These are phyloP conservation scores for Fusarium cyanostomum DNA, from an alignment of 2,329 filamentous ascomycete genomes.

Conservation along the genomic window DNA sequence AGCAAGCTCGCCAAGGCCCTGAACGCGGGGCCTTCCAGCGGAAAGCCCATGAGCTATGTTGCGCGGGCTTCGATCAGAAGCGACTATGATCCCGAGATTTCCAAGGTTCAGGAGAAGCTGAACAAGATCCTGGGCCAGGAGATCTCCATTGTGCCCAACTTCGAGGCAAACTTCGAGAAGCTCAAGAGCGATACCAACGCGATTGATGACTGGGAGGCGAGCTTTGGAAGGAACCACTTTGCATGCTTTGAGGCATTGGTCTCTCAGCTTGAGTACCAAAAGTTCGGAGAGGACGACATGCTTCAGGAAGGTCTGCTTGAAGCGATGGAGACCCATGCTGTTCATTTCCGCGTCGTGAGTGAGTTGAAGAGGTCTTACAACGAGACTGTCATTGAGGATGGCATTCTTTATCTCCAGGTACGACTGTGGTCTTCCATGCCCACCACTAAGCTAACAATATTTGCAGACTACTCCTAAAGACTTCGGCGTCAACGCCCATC, in stretches of 20 bases:
- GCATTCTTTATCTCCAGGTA: conserved; percentile 61
- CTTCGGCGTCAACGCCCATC: conserved; percentile 51
- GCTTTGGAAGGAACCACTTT: conserved; percentile 52
- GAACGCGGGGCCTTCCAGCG: conserved; percentile 53
- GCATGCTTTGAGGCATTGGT: conserved; percentile 58
- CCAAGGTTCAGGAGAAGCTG: conserved; percentile 50
- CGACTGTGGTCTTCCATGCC: conserved; percentile 1
- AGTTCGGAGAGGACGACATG: conserved; percentile 60
- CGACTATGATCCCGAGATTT: conserved; percentile 56
- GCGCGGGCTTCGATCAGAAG: conserved; percentile 54
- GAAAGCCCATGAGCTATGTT: conserved; percentile 51
- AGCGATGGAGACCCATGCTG: conserved; percentile 53
- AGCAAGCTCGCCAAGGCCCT: conserved; percentile 55
- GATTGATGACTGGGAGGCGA: conserved; percentile 53
- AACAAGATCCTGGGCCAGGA: conserved; percentile 52
- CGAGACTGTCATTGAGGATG: conserved; percentile 59
- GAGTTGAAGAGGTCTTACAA: conserved; percentile 53
- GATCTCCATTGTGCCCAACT: conserved; percentile 59
- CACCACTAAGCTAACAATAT: conserved; percentile 3
- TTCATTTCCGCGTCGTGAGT: conserved; percentile 59
- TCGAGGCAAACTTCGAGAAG: conserved; percentile 54
- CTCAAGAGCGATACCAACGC: conserved; percentile 47
- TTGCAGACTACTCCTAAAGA: conserved; percentile 46
- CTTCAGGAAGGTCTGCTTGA: conserved; percentile 60
- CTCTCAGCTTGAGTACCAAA: conserved; percentile 53